Evolutionary conservation across 257 asterid species (phyloP).

Genomic region (Verbena officinalis): DNA sequence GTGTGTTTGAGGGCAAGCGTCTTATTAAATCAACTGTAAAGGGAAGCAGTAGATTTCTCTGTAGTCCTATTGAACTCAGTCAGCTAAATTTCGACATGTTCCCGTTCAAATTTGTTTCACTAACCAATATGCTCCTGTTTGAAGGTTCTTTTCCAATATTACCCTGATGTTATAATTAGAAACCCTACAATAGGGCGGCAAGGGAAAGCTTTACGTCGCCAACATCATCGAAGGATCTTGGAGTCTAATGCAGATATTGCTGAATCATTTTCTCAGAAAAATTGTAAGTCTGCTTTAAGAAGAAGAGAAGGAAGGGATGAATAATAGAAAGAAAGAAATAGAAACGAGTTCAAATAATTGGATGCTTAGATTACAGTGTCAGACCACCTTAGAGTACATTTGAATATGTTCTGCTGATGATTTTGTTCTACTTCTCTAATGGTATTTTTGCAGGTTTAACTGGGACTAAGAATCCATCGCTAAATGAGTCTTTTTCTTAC

Average conservation of each 20-base stretch:
- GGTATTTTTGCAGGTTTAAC: constrained; percentile 49
- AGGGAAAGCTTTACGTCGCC: constrained; percentile 95
- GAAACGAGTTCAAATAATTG: neutral
- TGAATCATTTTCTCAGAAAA: constrained; percentile 32
- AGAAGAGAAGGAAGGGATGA: neutral
- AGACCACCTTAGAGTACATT: neutral
- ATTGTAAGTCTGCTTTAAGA: constrained; percentile 16
- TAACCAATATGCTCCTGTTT: constrained; percentile 33
- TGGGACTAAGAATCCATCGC: constrained; percentile 26
- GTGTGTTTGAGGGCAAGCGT: constrained; percentile 5
- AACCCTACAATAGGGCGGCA: constrained; percentile 86
- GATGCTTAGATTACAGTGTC: neutral
- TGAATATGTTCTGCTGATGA: neutral
- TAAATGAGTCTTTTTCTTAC: constrained; percentile 31
- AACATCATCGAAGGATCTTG: constrained; percentile 61
- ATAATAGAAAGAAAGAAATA: neutral
- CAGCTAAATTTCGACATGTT: neutral
- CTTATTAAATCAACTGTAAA: constrained; percentile 8
- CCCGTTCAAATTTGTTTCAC: neutral
- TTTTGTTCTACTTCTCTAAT: constrained; percentile 1
- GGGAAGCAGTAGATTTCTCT: constrained; percentile 10
- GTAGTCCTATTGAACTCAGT: constrained; percentile 10
- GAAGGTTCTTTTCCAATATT: constrained; percentile 71
- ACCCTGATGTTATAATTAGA: constrained; percentile 55
- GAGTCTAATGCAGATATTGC: constrained; percentile 48